Evolutionary conservation across 2,329 filamentous ascomycete species (phyloP).

Genomic region (Neofusicoccum sp.): DNA sequence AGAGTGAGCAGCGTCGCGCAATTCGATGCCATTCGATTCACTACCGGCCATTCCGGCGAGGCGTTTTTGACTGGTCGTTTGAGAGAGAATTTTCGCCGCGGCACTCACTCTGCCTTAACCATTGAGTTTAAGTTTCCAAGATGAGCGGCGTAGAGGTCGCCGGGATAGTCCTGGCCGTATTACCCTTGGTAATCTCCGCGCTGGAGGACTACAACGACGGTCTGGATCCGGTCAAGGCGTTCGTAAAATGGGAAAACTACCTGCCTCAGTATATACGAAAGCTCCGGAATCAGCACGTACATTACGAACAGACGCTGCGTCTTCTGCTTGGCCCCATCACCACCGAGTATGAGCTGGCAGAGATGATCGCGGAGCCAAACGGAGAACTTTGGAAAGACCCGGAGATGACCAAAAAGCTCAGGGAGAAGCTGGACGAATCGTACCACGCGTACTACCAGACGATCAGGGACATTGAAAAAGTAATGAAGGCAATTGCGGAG

Average conservation of each 20-base stretch:
- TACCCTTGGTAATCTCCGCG: conserved; percentile 37
- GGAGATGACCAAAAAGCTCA: conserved; percentile 28
- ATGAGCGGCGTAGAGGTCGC: conserved; percentile 26
- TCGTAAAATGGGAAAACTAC: conserved; percentile 36
- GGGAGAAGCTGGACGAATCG: conserved; percentile 34
- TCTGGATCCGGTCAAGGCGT: conserved; percentile 39
- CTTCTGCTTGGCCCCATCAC: conserved; percentile 37
- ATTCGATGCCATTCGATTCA: not conserved
- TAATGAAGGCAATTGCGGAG: conserved; percentile 36
- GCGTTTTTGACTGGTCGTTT: too few relatives aligned
- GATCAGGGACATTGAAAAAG: conserved; percentile 35
- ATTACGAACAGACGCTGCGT: conserved; percentile 36
- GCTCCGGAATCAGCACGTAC: conserved; percentile 37
- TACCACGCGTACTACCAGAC: conserved; percentile 36
- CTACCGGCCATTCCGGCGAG: too few relatives aligned
- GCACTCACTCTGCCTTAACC: too few relatives aligned
- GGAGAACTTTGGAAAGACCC: conserved; percentile 34
- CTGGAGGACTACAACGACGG: conserved; percentile 40
- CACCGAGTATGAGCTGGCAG: conserved; percentile 34
- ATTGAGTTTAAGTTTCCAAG: too few relatives aligned
- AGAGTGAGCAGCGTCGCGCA: not conserved
- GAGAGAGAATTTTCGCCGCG: too few relatives aligned
- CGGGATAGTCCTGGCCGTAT: conserved; percentile 33
- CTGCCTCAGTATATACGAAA: conserved; percentile 37
- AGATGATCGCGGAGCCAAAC: conserved; percentile 34